A percentile compares a stretch with the other conserved stretches of the same genome.
These are phyloP conservation scores for Emergomyces africanus DNA, from an alignment of 2,329 filamentous ascomycete genomes.

Conservation along the genomic window DNA sequence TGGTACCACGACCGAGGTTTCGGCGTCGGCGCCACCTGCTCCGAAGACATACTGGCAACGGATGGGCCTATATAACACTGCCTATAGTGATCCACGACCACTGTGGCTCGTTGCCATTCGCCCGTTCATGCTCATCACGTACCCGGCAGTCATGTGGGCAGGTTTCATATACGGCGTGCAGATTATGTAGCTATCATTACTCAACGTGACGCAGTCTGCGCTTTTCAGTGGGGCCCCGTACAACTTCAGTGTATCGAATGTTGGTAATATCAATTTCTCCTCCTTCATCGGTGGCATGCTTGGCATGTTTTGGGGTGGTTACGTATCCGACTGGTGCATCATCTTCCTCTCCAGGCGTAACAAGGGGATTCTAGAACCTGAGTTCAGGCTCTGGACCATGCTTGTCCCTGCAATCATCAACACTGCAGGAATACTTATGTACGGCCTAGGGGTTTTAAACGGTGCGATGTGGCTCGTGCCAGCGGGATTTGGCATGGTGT, in stretches of 20 bases:
- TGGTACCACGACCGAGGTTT: neutral
- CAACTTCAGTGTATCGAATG: constrained; percentile 17
- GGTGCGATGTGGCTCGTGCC: constrained; percentile 17
- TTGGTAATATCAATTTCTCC: constrained; percentile 18
- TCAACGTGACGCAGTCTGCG: constrained; percentile 20
- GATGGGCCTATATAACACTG: constrained; percentile 22
- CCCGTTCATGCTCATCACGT: constrained; percentile 18
- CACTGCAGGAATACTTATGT: constrained; percentile 16
- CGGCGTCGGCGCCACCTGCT: constrained; percentile 9
- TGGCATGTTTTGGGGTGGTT: constrained; percentile 22
- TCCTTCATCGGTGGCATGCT: constrained; percentile 29
- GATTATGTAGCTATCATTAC: constrained; percentile 20
- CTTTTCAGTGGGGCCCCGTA: constrained; percentile 18
- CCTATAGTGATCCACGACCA: constrained; percentile 7
- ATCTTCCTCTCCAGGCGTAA: constrained; percentile 25
- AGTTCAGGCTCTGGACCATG: constrained; percentile 30
- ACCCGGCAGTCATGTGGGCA: constrained; percentile 17
- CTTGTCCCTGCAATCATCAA: constrained; percentile 15
- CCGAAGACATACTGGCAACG: constrained; percentile 33
- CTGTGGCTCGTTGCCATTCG: constrained; percentile 20
- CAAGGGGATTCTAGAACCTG: constrained; percentile 32
- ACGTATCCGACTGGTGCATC: constrained; percentile 26
- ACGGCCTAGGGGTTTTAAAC: constrained; percentile 18
- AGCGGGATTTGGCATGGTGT: constrained; percentile 18
- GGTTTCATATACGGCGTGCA: constrained; percentile 19